phyloP scores from a whole-genome alignment of 2,329 filamentous ascomycete species.

The Fusarium pseudonygamai region DNA sequence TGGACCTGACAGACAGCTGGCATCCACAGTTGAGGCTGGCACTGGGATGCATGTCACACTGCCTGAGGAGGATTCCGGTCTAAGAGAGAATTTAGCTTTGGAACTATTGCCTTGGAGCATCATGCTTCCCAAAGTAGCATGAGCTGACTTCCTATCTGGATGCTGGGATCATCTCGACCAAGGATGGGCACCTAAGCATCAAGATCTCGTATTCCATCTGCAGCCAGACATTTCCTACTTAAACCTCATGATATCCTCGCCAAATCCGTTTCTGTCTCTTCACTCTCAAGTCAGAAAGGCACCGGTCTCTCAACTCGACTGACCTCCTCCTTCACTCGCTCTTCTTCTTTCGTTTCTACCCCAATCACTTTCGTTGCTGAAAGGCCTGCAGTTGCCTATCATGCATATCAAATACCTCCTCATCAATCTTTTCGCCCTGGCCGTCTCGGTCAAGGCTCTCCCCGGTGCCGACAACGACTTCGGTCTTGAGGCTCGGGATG shows the following conservation, averaged over 20 bases:
- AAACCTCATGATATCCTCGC: conserved; percentile 23
- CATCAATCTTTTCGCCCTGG: conserved; percentile 30
- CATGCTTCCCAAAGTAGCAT: conserved; percentile 27
- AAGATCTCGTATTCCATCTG: conserved; percentile 7
- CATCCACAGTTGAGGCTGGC: conserved; percentile 36
- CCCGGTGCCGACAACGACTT: conserved; percentile 28
- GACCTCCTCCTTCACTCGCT: conserved; percentile 25
- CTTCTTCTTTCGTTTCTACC: conserved; percentile 1
- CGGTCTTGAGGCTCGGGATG: conserved; percentile 29
- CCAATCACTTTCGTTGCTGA: conserved; percentile 20
- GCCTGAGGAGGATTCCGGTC: not conserved
- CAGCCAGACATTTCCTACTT: conserved; percentile 11
- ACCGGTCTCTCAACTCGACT: conserved; percentile 18
- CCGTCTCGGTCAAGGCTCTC: conserved; percentile 35
- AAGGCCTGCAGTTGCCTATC: conserved; percentile 29
- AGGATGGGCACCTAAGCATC: not conserved
- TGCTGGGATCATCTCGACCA: not conserved
- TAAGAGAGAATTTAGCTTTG: conserved; percentile 28
- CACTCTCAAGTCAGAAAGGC: conserved; percentile 34
- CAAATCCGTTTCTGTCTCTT: not conserved
- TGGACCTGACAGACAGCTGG: conserved; percentile 22
- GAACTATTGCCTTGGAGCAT: conserved; percentile 24
- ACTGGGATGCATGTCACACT: conserved; percentile 28
- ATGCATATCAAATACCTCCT: conserved; percentile 37
- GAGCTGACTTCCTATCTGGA: conserved; percentile 32